Base-by-base conservation (phyloP, 768 basidiomycete species). In the Russula vinacea region DNA sequence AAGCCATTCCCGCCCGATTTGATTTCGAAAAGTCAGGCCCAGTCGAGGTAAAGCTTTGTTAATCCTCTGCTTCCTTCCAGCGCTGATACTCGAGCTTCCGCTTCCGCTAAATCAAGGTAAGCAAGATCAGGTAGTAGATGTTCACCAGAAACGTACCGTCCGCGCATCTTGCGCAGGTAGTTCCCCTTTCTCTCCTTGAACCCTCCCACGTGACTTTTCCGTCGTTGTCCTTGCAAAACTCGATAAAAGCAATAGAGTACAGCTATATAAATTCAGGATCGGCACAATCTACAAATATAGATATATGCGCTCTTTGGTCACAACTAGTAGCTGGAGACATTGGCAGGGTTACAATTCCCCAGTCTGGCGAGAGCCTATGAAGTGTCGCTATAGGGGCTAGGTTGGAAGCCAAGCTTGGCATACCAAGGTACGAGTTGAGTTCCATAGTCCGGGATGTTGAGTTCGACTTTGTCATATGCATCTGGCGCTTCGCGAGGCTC, bases 391-490 rank as follows among this genome's bases (percentile, higher is more conserved):
- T 79, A 70, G 82, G 86, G 87, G 5, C 77, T 75, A 26, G 70
- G 76, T 62, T 83, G 83, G 71, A 92, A 92, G 7, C 97, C 97
- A 7, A 99, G 81, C 68, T 88, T 91, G 1, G 86, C 79, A 71
- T 97, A 84, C 97, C 97, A 99, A 0, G 86, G 83, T 5, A 88
- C 90, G 58, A 95, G 78, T 65, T 90, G 88, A 1, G 92, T 87
- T 0, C 91, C 90, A 73, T 99, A 98, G 3, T 91, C 94, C 4
- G 82, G 80, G 19, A 99, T 74, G 24, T 83, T 71, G 22, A 99
- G 79, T 54, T 79, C 80, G 26, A 83, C 83, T 7, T 81, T 85
- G 63, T 83, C 77, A 67, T 90, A 89, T 1, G 90, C 91, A 65
- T 94, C 89, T 26, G 98, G 78, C 2, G 92, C 83, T 61, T 98